Percentiles rank a stretch among this genome's conserved stretches.
Conservation (phyloP, 1,284 basidiomycete species). For the Malassezia dermatis region DNA sequence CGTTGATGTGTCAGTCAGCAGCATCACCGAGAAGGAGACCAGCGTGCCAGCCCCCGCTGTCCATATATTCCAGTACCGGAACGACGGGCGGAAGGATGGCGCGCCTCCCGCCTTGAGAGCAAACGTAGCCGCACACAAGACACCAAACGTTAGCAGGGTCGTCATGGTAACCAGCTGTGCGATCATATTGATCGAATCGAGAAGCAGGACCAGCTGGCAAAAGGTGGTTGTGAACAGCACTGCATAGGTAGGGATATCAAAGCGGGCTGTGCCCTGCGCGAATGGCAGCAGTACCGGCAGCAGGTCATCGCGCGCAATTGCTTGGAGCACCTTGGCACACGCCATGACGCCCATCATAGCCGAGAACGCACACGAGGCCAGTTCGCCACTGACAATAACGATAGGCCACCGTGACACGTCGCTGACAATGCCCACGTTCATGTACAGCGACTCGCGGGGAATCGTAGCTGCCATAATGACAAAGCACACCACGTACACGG, state of each 20-base stretch:
- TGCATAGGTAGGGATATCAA: constrained; percentile 42
- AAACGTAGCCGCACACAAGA: constrained; percentile 40
- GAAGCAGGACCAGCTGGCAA: constrained; percentile 40
- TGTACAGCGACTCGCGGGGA: constrained; percentile 39
- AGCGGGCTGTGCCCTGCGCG: constrained; percentile 40
- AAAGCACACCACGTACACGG: constrained; percentile 36
- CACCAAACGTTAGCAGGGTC: constrained; percentile 44
- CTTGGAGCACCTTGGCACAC: constrained; percentile 44
- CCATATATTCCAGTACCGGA: constrained; percentile 48
- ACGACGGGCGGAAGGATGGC: constrained; percentile 45
- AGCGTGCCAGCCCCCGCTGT: constrained; percentile 40
- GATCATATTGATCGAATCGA: constrained; percentile 46
- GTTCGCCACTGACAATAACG: constrained; percentile 40
- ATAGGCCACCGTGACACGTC: constrained; percentile 41
- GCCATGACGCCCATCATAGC: constrained; percentile 47
- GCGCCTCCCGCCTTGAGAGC: constrained; percentile 47
- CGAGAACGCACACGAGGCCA: constrained; percentile 44
- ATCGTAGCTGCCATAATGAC: constrained; percentile 43
- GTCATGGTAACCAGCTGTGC: constrained; percentile 48
- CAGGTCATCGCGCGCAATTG: constrained; percentile 44
- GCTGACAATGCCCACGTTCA: constrained; percentile 40
- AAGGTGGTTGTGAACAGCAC: constrained; percentile 37
- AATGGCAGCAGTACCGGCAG: constrained; percentile 39
- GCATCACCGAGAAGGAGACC: constrained; percentile 42
- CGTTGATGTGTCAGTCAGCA: constrained; percentile 36